Evolutionary conservation across 2,329 filamentous ascomycete genomes (phyloP).

Genomic region (Monilinia polystroma): DNA sequence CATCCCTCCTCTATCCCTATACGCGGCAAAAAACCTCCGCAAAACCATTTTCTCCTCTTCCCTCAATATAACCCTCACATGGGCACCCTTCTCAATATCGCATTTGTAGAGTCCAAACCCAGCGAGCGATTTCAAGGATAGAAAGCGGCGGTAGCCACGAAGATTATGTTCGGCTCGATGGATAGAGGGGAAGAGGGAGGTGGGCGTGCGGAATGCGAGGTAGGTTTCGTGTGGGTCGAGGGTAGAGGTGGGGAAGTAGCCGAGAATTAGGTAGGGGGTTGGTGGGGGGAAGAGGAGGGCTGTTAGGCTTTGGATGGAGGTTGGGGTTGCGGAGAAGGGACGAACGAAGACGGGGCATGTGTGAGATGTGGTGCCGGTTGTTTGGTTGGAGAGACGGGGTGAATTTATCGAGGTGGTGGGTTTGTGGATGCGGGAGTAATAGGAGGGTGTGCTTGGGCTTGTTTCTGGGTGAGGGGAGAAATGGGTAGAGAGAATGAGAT

Average conservation of each 20-base stretch:
- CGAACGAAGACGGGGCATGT: too few species aligned
- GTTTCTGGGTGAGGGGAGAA: too few species aligned
- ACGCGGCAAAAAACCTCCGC: constrained; percentile 7
- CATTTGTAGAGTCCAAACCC: constrained; percentile 7
- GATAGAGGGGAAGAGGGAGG: neutral
- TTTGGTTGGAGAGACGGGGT: too few species aligned
- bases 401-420: too few species aligned
- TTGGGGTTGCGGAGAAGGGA: too few species aligned
- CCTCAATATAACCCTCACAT: neutral
- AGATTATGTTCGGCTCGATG: neutral
- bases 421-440: too few species aligned
- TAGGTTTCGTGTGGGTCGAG: constrained; percentile 18
- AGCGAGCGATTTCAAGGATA: neutral
- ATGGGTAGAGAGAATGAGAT: too few species aligned
- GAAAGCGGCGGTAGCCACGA: neutral
- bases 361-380: too few species aligned
- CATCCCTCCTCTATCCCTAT: neutral
- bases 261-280: neutral
- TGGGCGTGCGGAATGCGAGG: neutral
- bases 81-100: neutral
- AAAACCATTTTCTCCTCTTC: constrained; percentile 13
- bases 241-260: constrained; percentile 8
- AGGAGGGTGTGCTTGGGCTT: too few species aligned
- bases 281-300: too few species aligned
- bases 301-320: too few species aligned